Percentiles rank a stretch among this genome's conserved stretches.
Conservation (phyloP, 345 rosid genomes). For the Eucalyptus microcorys region DNA sequence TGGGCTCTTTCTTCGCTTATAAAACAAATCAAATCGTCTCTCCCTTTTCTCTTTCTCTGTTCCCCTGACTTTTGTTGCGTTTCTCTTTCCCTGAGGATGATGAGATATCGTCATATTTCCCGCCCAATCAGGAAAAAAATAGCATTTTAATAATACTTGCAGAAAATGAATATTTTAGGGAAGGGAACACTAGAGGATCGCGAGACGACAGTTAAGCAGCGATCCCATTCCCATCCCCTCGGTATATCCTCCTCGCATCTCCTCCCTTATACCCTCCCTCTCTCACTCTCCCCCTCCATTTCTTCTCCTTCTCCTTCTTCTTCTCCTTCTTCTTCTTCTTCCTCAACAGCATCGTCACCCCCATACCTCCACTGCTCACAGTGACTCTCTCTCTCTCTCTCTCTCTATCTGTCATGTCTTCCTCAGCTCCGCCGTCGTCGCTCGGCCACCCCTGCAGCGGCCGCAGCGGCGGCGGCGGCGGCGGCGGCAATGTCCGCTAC, state of each 20-base stretch:
- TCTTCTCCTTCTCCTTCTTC: background rate
- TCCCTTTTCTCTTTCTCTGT: accelerated
- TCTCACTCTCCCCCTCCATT: background rate
- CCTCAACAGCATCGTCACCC: background rate
- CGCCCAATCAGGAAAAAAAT: background rate
- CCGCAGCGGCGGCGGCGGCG: background rate
- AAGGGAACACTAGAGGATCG: background rate
- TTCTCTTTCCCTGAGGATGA: background rate
- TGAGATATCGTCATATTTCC: background rate
- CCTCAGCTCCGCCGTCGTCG: background rate
- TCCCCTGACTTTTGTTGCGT: background rate
- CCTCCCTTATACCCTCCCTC: conserved; percentile 22
- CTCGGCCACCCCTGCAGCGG: background rate
- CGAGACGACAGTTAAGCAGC: background rate
- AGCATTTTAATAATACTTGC: no score
- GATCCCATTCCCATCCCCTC: background rate
- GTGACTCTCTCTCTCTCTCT: background rate
- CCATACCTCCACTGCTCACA: background rate
- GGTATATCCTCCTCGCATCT: conserved; percentile 74
- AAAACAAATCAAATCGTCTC: background rate
- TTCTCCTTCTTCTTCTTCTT: background rate
- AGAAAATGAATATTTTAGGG: background rate
- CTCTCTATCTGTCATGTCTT: background rate
- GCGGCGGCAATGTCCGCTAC: background rate
- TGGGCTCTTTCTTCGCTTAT: background rate